Evolutionary conservation across 108 stramenopile species (phyloP).

Genomic region (Skeletonema tropicum): DNA sequence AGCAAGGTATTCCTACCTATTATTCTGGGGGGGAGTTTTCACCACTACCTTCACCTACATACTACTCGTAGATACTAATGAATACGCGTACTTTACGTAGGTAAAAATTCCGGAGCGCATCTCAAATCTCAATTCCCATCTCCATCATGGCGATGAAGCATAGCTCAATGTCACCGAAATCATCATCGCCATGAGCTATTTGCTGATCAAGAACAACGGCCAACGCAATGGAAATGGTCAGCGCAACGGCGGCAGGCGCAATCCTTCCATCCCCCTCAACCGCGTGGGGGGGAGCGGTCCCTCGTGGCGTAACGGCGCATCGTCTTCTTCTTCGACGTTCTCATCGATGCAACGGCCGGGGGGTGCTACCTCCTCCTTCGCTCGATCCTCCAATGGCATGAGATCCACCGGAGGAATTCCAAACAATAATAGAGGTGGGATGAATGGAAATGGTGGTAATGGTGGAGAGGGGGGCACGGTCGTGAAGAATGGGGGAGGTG

Average conservation of each 20-base stretch:
- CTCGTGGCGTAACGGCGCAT: not conserved
- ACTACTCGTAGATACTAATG: too few relatives aligned
- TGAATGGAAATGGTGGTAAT: not conserved
- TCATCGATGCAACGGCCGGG: constrained; percentile 5
- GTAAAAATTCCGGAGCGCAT: too few relatives aligned
- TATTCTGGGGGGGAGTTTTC: too few relatives aligned
- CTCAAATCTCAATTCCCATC: too few relatives aligned
- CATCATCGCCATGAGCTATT: not conserved
- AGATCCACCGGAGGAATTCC: not conserved
- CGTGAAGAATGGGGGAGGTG: constrained; percentile 31
- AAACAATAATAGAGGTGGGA: not conserved
- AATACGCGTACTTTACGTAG: too few relatives aligned
- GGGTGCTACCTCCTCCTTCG: not conserved
- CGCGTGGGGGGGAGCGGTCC: constrained; percentile 8
- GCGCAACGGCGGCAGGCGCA: not conserved
- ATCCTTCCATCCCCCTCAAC: not conserved
- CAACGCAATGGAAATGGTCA: not conserved
- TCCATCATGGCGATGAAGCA: not conserved
- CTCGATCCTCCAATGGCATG: constrained; percentile 5
- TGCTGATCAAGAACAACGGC: not conserved
- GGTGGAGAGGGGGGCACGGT: constrained; percentile 2
- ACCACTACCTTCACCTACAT: too few relatives aligned
- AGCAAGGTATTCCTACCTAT: too few relatives aligned
- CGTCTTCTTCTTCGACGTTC: not conserved
- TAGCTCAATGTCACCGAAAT: not conserved